Evolutionary conservation across 768 basidiomycete species (phyloP).

Genomic region (Chiua virens): DNA sequence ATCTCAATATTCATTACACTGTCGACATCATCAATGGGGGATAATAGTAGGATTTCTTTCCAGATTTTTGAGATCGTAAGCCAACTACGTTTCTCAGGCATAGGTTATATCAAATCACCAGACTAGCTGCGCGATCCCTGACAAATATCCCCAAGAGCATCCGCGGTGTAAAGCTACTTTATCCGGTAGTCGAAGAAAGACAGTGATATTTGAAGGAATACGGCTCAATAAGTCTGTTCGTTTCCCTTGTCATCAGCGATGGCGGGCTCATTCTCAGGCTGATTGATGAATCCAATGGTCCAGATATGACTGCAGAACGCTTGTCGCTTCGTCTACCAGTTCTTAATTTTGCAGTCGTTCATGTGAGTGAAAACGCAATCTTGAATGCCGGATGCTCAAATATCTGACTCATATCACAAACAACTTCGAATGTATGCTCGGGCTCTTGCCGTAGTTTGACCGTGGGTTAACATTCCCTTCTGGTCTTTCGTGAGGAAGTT

Average conservation of each 20-base stretch:
- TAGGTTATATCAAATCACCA: too few species aligned
- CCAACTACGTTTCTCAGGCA: too few species aligned
- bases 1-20: conserved; percentile 30
- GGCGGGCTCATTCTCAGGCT: not conserved
- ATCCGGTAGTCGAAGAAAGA: conserved; percentile 31
- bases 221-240: conserved; percentile 34
- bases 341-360: conserved; percentile 6
- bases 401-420: conserved; percentile 4
- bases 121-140: too few species aligned
- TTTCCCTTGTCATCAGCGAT: not conserved
- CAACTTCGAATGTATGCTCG: conserved; percentile 15
- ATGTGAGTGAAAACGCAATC: too few species aligned
- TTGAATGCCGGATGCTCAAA: too few species aligned
- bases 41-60: too few species aligned
- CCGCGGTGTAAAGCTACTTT: conserved; percentile 14
- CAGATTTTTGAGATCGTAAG: too few species aligned
- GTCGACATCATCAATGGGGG: conserved; percentile 25
- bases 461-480: not conserved
- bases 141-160: conserved; percentile 7
- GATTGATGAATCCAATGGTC: too few species aligned
- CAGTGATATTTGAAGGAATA: conserved; percentile 18
- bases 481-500: conserved; percentile 35
- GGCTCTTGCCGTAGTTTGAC: too few species aligned
- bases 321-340: conserved; percentile 16
- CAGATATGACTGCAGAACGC: conserved; percentile 19